Evolutionary conservation across 345 rosid species (phyloP), one percentile per base, ranked within the genome.

Genomic region (Hypericum perforatum): DNA sequence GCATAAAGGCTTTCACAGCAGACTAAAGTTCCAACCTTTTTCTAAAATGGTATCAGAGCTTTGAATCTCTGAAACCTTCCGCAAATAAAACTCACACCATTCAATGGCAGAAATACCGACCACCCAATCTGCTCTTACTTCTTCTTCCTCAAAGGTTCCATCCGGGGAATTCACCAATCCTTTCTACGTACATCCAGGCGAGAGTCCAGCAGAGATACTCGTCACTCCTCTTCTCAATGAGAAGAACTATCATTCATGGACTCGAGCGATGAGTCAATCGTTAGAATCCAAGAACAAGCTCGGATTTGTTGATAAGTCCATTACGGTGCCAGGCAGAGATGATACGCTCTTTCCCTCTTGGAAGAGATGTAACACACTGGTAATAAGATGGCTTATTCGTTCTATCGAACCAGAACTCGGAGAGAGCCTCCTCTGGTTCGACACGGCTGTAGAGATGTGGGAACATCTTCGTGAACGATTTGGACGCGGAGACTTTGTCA

Each of bases 221-320:
- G n/a, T n/a, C n/a, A n/a, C n/a, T n/a, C n/a, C n/a, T n/a, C 43
- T 41, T 41, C 43, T 41, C 43, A 41, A 41, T 41, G 43, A 41
- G 11, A 7, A 7, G 9, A 41, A 41, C 11, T 41, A 41, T 41
- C 9, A 7, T 11, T 7, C 7, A 41, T 41, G 43, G 43, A 41
- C 11, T 41, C 43, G 11, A 7, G 43, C 7, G 0, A 41, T 41
- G 43, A 41, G 9, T 7, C 7, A 41, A 0, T 41, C 43, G 9
- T 11, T 41, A 7, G 7, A 7, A 11, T 0, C 0, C 7, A 41
- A 41, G 43, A 41, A 41, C 43, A 41, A 41, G 11, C 11, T 41
- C 9, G 43, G 43, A 7, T 41, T 41, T 11, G 43, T 41, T 11
- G 43, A 41, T 41, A 11, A 11, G 7, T 0, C 9, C 11, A 41